Evolutionary conservation across 805 yeast genomes (phyloP), one percentile per base, ranked within the genome.

Genomic region (Candida loeiensis): DNA sequence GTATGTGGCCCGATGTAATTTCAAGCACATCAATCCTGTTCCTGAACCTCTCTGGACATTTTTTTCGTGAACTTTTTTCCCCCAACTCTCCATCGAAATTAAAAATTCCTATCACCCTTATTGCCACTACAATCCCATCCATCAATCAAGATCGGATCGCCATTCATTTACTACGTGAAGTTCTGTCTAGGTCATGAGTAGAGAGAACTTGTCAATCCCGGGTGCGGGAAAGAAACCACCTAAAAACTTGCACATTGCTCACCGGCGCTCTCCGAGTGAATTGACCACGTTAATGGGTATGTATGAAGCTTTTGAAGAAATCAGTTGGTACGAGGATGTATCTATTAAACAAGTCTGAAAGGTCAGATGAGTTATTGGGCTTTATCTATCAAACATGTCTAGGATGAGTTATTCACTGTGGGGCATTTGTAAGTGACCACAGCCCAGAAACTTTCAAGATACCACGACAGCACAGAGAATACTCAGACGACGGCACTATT

Each of bases 231-330:
- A 58, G 48, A 62, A 61, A 42, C 63, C n/a, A n/a, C n/a, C 66
- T 2, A 61, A 57, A 38, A 66, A 63, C 50, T 56, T 93, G 45
- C 95, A 89, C 64, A 89, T 91, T 48, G 98, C 98, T n/a, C 98
- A 93, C 56, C 78, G 98, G 55, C 77, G 96, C 45, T 85, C 97
- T 2, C 97, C 97, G n/a, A 80, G 90, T 50, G 99, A 93, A 60
- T 72, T 93, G 59, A 91, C 98, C 2, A 85, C 84, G 40, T 70
- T 91, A 48, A 91, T 91, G 96, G 73, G 82, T 18, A 22, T 34
- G 40, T 44, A 39, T 34, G 16, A 18, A n/a, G n/a, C 20, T 17
- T 38, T 13, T 14, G 29, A 26, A 5, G 12, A 33, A 18, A 7
- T 13, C 6, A 33, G 8, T n/a, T 13, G 16, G 5, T 7, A 27